Evolutionary conservation across 2,329 filamentous ascomycete genomes (phyloP).

Genomic region (Drechmeria coniospora): DNA sequence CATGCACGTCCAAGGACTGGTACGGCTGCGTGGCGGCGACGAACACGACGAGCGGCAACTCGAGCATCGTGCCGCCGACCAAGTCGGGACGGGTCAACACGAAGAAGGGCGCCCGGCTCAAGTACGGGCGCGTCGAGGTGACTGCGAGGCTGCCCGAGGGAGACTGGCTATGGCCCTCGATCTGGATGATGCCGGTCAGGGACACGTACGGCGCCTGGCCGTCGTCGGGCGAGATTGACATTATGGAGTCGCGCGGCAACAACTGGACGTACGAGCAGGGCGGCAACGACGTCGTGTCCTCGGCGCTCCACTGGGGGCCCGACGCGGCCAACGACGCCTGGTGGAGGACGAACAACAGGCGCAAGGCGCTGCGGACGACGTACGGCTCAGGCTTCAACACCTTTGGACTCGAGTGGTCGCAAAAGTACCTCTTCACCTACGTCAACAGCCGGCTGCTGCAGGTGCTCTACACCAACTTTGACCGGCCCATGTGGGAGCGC

Average conservation of each 20-base stretch:
- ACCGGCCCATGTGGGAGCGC: conserved; percentile 50
- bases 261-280: conserved; percentile 62
- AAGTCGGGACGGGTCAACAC: conserved; percentile 68
- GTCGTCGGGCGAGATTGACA: conserved; percentile 68
- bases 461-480: conserved; percentile 65
- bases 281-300: conserved; percentile 68
- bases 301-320: conserved; percentile 71
- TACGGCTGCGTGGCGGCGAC: conserved; percentile 53
- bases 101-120: conserved; percentile 53
- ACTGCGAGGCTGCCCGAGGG: conserved; percentile 59
- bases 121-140: conserved; percentile 70
- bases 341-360: conserved; percentile 74
- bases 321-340: conserved; percentile 57
- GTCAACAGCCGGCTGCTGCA: conserved; percentile 67
- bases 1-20: conserved; percentile 45
- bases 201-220: conserved; percentile 66
- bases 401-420: conserved; percentile 72
- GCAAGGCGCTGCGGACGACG: conserved; percentile 56
- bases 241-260: conserved; percentile 68
- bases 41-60: conserved; percentile 55
- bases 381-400: conserved; percentile 57
- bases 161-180: conserved; percentile 86
- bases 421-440: conserved; percentile 81
- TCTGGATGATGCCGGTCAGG: conserved; percentile 71
- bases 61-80: conserved; percentile 61